Conservation (phyloP, 225 moss, liverwort and hornwort genomes). For the Sphagnum tenellum region DNA sequence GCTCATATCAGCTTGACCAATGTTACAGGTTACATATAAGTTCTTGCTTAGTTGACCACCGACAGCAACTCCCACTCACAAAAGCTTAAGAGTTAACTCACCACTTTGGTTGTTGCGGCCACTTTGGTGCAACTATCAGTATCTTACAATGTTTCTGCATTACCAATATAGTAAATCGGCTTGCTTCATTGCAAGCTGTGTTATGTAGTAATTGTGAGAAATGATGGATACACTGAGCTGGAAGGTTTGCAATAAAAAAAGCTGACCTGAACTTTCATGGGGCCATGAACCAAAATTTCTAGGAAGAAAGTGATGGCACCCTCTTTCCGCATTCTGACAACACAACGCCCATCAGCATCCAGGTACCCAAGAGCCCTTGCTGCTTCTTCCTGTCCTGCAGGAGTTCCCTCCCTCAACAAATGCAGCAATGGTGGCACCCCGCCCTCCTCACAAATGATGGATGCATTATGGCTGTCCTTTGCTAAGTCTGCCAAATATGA, state of each 20-base stretch:
- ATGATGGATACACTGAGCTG: too few relatives aligned
- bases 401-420: constrained; percentile 62
- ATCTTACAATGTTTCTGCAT: too few relatives aligned
- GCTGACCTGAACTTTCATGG: constrained; percentile 74
- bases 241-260: neutral
- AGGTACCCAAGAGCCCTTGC: constrained; percentile 62
- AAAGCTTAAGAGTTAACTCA: too few relatives aligned
- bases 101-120: too few relatives aligned
- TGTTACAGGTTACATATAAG: too few relatives aligned
- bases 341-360: constrained; percentile 52
- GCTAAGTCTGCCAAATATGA: constrained; percentile 48
- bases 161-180: too few relatives aligned
- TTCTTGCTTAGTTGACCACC: too few relatives aligned
- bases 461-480: constrained; percentile 54
- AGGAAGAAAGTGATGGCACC: constrained; percentile 62
- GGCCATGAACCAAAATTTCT: constrained; percentile 49
- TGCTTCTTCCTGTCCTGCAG: constrained; percentile 60
- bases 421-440: constrained; percentile 64
- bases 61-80: too few relatives aligned
- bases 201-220: too few relatives aligned
- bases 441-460: constrained; percentile 88
- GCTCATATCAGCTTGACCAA: too few relatives aligned
- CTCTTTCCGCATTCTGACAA: constrained; percentile 50
- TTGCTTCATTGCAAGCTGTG: too few relatives aligned
- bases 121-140: too few relatives aligned